Evolutionary conservation across 116 monocot genomes (phyloP).

Genomic region (Iris pallida): DNA sequence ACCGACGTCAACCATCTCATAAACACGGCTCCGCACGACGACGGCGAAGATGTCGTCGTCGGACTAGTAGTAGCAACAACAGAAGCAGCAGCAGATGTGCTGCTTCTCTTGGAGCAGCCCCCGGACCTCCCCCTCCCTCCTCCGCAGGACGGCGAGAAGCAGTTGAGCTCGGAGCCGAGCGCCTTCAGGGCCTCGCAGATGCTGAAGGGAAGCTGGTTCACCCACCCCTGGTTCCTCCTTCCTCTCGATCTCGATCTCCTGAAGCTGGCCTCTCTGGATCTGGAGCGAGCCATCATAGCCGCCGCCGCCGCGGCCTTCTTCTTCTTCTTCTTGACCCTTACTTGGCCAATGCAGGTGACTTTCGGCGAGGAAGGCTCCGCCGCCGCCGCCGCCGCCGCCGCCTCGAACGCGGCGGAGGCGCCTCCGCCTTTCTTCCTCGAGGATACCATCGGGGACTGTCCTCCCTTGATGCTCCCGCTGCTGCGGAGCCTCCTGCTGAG

Average conservation of each 20-base stretch:
- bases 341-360: conserved; percentile 98
- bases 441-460: conserved; percentile 77
- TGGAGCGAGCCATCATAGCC: conserved; percentile 56
- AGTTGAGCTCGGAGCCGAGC: conserved; percentile 73
- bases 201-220: conserved; percentile 69
- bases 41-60: conserved; percentile 3
- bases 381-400: conserved; percentile 45
- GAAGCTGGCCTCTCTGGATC: conserved; percentile 23
- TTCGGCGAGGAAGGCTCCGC: conserved; percentile 95
- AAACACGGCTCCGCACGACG: conserved; percentile 53
- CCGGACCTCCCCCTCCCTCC: conserved; percentile 20
- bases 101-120: no score
- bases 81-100: no score
- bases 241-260: conserved; percentile 22
- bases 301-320: conserved; percentile 14
- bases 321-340: conserved; percentile 70
- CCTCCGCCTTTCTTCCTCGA: conserved; percentile 39
- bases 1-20: conserved; percentile 74
- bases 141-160: conserved; percentile 47
- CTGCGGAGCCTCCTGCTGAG: conserved; percentile 68
- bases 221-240: conserved; percentile 63
- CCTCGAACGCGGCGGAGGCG: conserved; percentile 63
- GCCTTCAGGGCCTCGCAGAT: conserved; percentile 65
- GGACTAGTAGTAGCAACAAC: no score
- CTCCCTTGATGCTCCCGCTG: conserved; percentile 82